Base-by-base conservation (phyloP, 441 rosid species). In the Hura crepitans region DNA sequence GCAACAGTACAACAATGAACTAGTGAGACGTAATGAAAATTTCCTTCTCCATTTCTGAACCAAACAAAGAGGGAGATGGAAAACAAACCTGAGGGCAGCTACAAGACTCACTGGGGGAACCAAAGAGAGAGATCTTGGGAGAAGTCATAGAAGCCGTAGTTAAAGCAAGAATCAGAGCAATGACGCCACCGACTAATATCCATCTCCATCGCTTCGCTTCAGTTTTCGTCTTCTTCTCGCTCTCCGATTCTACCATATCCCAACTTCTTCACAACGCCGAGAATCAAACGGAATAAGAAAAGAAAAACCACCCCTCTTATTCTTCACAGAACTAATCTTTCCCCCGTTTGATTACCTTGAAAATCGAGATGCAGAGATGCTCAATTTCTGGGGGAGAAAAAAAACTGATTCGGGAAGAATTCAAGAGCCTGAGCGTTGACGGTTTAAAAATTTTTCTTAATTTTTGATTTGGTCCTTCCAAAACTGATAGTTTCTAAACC, bases 21-120 rank as follows among this genome's bases (percentile, higher is more conserved):
- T 53, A 35, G 5, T 3, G 6, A 64, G 18, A 10, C 43, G 30
- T 39, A 28, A 1, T 42, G 30, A 62, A 13, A 10, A 62, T 62
- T 69, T 62, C 1, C 1, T 4, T 42, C 42, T 39, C 37, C 35
- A 42, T 9, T 56, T 25, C 35, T 11, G 0, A 42, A 59, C 23
- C 45, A 35, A 46, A 22, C n/a, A 15, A 66, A 51, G 46, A 47
- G 37, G 47, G 55, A 35, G 58, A 15, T 9, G 57, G 74, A 72
- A 49, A 11, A 33, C 60, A 65, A 60, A 85, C 89, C 90, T 86
- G 77, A 69, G 78, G 63, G 76, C 91, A 88, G 53, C 43, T 75
- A 74, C 93, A 90, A n/a, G 83, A 67, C 49, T 68, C 77, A 0
- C 64, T 72, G 31, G 69, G 12, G 6, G 70, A 54, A 12, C 53